These are phyloP conservation scores for Plantago major DNA, from an alignment of 257 asterid genomes.

Conservation along the genomic window DNA sequence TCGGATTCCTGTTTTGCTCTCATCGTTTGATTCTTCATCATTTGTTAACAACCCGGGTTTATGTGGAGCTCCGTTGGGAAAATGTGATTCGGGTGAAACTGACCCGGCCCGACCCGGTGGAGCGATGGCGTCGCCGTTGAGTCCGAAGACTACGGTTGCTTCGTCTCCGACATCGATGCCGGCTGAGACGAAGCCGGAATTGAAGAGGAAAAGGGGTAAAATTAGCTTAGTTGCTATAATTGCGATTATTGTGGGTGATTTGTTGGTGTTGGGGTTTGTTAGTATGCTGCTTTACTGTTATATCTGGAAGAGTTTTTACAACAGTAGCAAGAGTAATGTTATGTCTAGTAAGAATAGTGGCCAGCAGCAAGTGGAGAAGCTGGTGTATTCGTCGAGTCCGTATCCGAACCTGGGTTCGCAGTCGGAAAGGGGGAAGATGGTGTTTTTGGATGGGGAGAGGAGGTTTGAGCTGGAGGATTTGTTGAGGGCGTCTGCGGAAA, in stretches of 20 bases:
- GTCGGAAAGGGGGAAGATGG: slow-evolving; percentile 63
- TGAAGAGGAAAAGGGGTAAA: slow-evolving; percentile 22
- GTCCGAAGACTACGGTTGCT: slow-evolving; percentile 36
- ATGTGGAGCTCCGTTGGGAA: slow-evolving; percentile 64
- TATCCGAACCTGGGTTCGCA: slow-evolving; percentile 47
- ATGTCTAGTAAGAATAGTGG: slow-evolving; percentile 22
- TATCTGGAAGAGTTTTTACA: slow-evolving; percentile 42
- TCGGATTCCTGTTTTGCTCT: slow-evolving; percentile 49
- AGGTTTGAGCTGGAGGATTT: slow-evolving; percentile 84
- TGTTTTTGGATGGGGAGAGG: slow-evolving; percentile 72
- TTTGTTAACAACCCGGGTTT: slow-evolving; percentile 39
- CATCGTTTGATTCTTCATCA: slow-evolving; percentile 49
- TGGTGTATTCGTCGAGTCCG: slow-evolving; percentile 73
- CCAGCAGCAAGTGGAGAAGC: slow-evolving; percentile 34
- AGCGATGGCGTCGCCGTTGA: slow-evolving; percentile 51
- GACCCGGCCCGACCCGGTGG: slow-evolving; percentile 48
- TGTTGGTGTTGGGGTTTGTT: slow-evolving; percentile 42
- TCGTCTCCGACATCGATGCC: slow-evolving; percentile 62
- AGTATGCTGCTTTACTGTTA: slow-evolving; percentile 59
- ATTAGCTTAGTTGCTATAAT: slow-evolving; percentile 50
- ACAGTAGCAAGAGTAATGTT: not conserved
- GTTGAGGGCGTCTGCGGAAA: slow-evolving; percentile 88
- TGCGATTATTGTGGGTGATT: slow-evolving; percentile 68
- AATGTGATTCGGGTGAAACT: too few relatives aligned
- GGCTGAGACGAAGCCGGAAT: too few relatives aligned